Evolutionary conservation across 768 basidiomycete genomes (phyloP).

Genomic region (Lactifluus hygrophoroides): DNA sequence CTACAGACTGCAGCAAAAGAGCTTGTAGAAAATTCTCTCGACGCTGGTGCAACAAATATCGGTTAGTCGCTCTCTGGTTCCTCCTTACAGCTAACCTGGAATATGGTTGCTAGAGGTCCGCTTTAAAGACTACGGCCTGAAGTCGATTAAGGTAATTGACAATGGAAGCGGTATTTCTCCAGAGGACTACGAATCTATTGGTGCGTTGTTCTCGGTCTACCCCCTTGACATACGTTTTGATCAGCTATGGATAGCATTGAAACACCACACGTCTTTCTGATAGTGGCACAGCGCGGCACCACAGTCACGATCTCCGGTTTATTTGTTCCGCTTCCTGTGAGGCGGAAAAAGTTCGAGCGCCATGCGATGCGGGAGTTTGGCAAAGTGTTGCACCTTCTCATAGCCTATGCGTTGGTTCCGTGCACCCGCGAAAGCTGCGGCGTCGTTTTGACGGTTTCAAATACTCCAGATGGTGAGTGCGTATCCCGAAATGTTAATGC

Average conservation of each 20-base stretch:
- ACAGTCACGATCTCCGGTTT: constrained; percentile 64
- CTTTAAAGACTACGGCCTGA: constrained; percentile 81
- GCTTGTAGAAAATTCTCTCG: constrained; percentile 91
- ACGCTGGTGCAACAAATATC: constrained; percentile 82
- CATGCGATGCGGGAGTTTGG: constrained; percentile 85
- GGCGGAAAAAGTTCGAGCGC: constrained; percentile 83
- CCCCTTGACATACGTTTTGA: background rate
- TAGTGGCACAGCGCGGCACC: constrained; percentile 63
- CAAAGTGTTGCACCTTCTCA: constrained; percentile 73
- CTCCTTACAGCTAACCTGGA: background rate
- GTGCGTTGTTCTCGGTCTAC: constrained; percentile 37
- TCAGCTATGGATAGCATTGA: constrained; percentile 49
- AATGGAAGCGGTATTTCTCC: constrained; percentile 84
- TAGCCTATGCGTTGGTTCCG: constrained; percentile 85
- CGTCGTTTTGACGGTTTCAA: constrained; percentile 67
- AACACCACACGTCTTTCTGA: constrained; percentile 72
- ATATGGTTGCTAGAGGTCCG: constrained; percentile 63
- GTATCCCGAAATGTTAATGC: constrained; percentile 22
- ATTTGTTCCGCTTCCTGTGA: constrained; percentile 79
- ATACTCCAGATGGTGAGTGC: constrained; percentile 63
- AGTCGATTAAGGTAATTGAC: constrained; percentile 80
- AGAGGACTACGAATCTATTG: constrained; percentile 68
- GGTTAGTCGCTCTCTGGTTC: constrained; percentile 39
- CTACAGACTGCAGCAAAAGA: constrained; percentile 94
- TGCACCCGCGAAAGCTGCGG: constrained; percentile 49